Base-by-base conservation (phyloP, 768 basidiomycete species). In the Boletellus ananiceps region DNA sequence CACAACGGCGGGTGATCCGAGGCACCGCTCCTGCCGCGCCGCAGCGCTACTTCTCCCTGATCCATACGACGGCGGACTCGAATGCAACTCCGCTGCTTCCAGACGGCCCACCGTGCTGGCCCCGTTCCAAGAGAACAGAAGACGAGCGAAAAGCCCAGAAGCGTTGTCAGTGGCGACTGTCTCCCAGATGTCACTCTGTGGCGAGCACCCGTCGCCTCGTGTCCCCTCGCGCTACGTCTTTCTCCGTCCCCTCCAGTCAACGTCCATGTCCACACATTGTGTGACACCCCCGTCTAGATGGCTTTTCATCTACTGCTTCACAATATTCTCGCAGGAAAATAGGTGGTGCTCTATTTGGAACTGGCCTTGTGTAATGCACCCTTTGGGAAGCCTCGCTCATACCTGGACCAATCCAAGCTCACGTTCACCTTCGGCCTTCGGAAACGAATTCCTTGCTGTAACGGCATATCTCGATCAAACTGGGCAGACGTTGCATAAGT, bases 231-330 rank as follows among this genome's bases (percentile, higher is more conserved):
- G 11, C 45, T 49, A 42, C 46, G 4, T 25, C 51, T 50, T 47
- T 50, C 58, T 50, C 50, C 4, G 36, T 27, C 8, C 25, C 34
- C 45, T 15, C 19, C 50, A 52, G 58, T 59, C 63, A 53, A 51
- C 54, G 51, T 46, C 32, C 33, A 56, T 47, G 48, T 50, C 62
- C 62, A 50, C 58, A 54, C 34, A 44, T 39, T 40, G 40, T 59
- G 54, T 62, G 60, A n/a, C 46, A 45, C 8, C 32, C 27, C 32
- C 8, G 21, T 51, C 40, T 46, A 44, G 50, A 32, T 42, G 34
- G 19, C 32, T 42, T 15, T 7, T 43, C 40, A 27, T 46, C 47
- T 44, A 23, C 9, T 23, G 40, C 5, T 23, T 8, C 29, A 8
- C 29, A 34, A 19, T n/a, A 21, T 15, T 21, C 19, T 18, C n/a